Evolutionary conservation across 139 green algal genomes (phyloP), one percentile per base, ranked within the genome.

Genomic region (Volvox africanus): DNA sequence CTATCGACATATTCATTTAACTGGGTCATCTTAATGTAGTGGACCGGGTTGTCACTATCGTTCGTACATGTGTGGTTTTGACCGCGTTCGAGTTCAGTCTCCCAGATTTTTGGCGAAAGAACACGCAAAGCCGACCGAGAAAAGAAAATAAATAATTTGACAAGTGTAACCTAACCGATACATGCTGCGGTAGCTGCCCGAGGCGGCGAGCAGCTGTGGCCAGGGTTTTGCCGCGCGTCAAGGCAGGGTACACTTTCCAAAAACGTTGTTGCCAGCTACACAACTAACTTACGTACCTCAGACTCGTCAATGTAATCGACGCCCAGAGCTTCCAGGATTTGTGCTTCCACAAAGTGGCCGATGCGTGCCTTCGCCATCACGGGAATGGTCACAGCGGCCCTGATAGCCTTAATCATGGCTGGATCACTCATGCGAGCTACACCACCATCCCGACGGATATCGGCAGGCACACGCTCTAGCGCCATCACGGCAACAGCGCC

Each of bases 361-460:
- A 99, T 99, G 88, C 98, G 96, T 1, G 97, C 96, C 96, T 99
- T 99, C 81, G 98, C 98, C 98, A 99, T 99, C 30, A 99, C 98
- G 0, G 98, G 98, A 91, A 99, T 99, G 89, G 98, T 99, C 24
- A 99, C 98, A 16, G 98, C 97, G 1, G 85, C 89, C 93, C 99
- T 99, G 91, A 99, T 99, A 32, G 96, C 96, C 88, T 96, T 98
- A 92, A 99, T 99, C 95, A 99, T 98, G 33, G 89, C 82, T 2
- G 98, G 97, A 94, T 99, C 98, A 88, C 88, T 96, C 98, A 99
- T 99, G 91, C 98, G 97, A 0, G 98, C 98, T 20, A 99, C 98
- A 80, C 98, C 98, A 37, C 98, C 98, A 62, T 99, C 94, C 92
- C 97, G 97, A 55, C 97, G 96, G 93, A 99, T 99, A 92, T 99